A percentile compares a stretch with the other conserved stretches of the same genome.
These are phyloP conservation scores for Beta lomatogona DNA, from an alignment of 179 eudicot species.

Conservation along the genomic window DNA sequence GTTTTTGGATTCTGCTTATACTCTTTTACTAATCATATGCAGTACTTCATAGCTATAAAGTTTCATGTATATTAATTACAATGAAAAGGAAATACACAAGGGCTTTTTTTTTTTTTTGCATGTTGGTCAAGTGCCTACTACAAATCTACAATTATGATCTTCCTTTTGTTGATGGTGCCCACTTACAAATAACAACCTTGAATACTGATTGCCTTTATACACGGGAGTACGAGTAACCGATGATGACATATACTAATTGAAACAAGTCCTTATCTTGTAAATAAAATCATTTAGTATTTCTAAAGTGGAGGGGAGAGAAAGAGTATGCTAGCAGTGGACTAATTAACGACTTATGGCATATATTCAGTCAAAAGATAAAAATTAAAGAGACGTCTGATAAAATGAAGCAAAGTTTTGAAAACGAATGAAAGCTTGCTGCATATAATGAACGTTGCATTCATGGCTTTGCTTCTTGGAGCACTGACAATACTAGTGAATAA, in stretches of 20 bases:
- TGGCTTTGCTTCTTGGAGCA: constrained; percentile 35
- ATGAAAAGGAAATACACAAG: no score
- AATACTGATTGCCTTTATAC: constrained; percentile 21
- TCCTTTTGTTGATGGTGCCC: constrained; percentile 7
- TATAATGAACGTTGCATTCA: constrained; percentile 41
- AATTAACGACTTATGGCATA: constrained; percentile 19
- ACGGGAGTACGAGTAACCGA: constrained; percentile 16
- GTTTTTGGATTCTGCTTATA: no score
- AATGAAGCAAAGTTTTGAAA: neutral
- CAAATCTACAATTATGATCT: neutral
- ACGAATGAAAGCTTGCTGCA: constrained; percentile 25
- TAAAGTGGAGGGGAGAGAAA: neutral
- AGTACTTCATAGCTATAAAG: no score
- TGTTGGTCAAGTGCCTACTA: neutral
- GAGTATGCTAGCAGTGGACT: neutral
- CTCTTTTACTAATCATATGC: no score
- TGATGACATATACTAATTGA: constrained; percentile 21
- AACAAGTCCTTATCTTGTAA: constrained; percentile 25
- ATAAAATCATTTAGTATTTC: neutral
- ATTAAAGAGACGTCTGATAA: constrained; percentile 12
- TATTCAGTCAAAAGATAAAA: constrained; percentile 26
- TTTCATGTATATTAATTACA: no score
- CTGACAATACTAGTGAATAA: constrained; percentile 39
- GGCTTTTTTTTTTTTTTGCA: neutral
- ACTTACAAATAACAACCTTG: constrained; percentile 12